Percentiles rank a stretch among this genome's conserved stretches.
Conservation (phyloP, 2,329 filamentous ascomycete species). For the Lachnellula cervina region DNA sequence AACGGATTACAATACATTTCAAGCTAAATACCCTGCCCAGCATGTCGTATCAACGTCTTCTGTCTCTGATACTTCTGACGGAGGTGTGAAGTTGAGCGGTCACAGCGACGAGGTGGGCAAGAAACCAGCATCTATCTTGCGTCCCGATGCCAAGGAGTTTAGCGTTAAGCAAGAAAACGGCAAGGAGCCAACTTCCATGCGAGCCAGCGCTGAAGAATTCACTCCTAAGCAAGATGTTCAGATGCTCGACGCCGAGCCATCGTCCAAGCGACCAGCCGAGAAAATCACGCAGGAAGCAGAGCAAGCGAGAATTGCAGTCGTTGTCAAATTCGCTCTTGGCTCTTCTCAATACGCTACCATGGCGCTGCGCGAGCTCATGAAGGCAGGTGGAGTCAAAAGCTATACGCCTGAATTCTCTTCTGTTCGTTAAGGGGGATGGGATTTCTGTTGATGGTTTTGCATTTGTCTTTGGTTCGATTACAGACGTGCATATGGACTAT, state of each 20-base stretch:
- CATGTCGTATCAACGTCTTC: neutral
- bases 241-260: neutral
- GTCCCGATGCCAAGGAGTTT: neutral
- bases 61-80: neutral
- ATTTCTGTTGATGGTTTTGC: neutral
- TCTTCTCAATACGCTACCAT: constrained; percentile 83
- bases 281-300: constrained; percentile 1
- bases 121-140: neutral
- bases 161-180: neutral
- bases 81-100: neutral
- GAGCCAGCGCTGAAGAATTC: neutral
- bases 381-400: constrained; percentile 55
- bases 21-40: neutral
- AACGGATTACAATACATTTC: no score
- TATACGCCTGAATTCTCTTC: constrained; percentile 58
- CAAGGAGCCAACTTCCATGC: neutral
- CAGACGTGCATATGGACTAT: neutral
- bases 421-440: neutral
- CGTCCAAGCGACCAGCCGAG: neutral
- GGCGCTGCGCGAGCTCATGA: constrained; percentile 74
- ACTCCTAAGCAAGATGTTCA: neutral
- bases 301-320: constrained; percentile 54
- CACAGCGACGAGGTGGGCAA: neutral
- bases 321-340: constrained; percentile 70
- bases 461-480: neutral